Base-by-base conservation (phyloP, 208 protist genomes). In the Spongospora subterranea region DNA sequence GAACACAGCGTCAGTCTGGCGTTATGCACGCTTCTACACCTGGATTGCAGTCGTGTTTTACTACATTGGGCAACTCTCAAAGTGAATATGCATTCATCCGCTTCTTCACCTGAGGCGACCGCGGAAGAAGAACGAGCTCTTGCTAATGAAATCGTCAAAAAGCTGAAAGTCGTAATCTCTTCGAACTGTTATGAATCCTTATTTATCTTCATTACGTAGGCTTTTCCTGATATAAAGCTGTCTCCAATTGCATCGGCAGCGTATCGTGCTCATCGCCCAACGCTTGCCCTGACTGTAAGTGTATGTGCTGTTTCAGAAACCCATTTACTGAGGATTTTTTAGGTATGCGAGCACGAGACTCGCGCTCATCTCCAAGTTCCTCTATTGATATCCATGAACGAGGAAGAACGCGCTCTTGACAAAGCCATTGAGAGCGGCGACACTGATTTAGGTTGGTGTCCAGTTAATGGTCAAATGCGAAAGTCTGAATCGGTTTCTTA, bases 381-480 rank as follows among this genome's bases (percentile, higher is more conserved):
- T 82, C n/a, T 82, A 17, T n/a, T 82, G 35, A 82, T 82, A 82
- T 82, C 71, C n/a, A 82, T 82, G 71, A 82, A 82, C 40, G 71
- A 82, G 40, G 71, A 82, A 43, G 71, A 82, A 43, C n/a, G 17
- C 35, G 71, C 71, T 43, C 71, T 82, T 6, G 71, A 82, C 40
- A 82, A 82, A 82, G 71, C 71, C 71, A 82, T 82, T 43, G 71
- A 35, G 35, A 82, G 71, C n/a, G 71, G 71, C 35, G 71, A 82
- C 71, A 82, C 71, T 20, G 71, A 82, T 82, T 43, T 82, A 35
- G 40, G 71, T 82, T 6, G 17, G 71, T 40, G 40, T 82, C 17
- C 17, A 32, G 6, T 35, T n/a, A n/a, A 39, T 82, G 71, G 17
- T 43, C 17, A 40, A 40, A 45, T 20, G 17, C 71, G 11, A 20